Base-by-base conservation (phyloP, 495 filamentous ascomycete genomes). In the Pyrenopolyporus hunteri region DNA sequence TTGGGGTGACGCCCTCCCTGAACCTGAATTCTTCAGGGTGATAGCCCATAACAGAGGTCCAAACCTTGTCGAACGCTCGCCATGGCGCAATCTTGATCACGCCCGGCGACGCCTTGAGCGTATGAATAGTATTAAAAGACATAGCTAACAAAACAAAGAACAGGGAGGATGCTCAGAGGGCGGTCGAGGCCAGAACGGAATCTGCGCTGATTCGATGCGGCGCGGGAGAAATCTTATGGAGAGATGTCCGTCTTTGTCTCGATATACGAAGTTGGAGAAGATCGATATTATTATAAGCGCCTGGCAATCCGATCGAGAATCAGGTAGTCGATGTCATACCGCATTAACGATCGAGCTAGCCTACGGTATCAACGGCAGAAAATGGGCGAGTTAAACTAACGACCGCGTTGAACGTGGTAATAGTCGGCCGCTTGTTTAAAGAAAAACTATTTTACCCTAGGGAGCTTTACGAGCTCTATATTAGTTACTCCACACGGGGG, bases 41-140 rank as follows among this genome's bases (percentile, higher is more conserved):
- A 70, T 87, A 89, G 63, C 92, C 93, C 63, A 80, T 82, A 49
- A 89, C 82, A 32, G 78, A 70, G 70, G 85, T 84, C 75, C 87
- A 97, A 59, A 80, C 82, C 77, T 89, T 85, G 77, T 89, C 87
- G 83, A 97, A 98, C 72, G 93, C 83, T 56, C 92, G 91, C 93
- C 93, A 98, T 76, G 97, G 80, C 50, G 91, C 78, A 58, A 97
- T 80, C 72, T 90, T 92, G 73, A 97, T 67, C 47, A 63, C 59
- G 49, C 64, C 43, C 4, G 53, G 59, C 31, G 37, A 56, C 9
- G 36, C 51, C 6, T 29, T 43, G 51, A 50, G 13, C 0, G 50
- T 42, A 29, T 63, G 54, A 8, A 51, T 13, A 4, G 29, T 55
- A 40, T 63, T 43, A 17, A 59, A 63, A 37, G 64, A 67, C 64